Conservation (phyloP, 768 basidiomycete genomes). For the Leccinum subtestaceum region DNA sequence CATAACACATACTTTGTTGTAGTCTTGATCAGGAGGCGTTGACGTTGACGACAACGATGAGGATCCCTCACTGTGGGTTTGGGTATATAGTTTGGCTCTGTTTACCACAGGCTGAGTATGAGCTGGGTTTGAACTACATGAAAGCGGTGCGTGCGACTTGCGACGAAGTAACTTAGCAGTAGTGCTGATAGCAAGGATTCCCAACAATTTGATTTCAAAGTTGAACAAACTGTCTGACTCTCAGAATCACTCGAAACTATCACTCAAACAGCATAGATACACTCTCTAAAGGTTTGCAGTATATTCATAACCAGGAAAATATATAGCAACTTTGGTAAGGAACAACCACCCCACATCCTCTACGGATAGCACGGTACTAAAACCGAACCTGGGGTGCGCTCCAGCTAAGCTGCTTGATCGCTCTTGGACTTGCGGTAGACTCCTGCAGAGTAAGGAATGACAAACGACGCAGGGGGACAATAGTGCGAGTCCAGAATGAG, state of each 20-base stretch:
- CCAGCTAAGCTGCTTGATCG: conserved; percentile 26
- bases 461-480: conserved; percentile 33
- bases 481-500: conserved; percentile 38
- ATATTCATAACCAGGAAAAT: background rate
- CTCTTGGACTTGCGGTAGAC: conserved; percentile 37
- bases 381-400: conserved; percentile 21
- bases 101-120: conserved; percentile 20
- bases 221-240: background rate
- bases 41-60: conserved; percentile 29
- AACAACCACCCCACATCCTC: conserved; percentile 24
- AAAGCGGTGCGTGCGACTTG: no score
- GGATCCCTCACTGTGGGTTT: conserved; percentile 1
- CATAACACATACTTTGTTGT: conserved; percentile 29
- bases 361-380: background rate
- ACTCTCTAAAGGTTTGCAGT: background rate
- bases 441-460: conserved; percentile 24
- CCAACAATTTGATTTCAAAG: background rate
- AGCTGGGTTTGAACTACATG: background rate
- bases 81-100: conserved; percentile 26
- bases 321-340: conserved; percentile 36
- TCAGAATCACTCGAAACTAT: background rate
- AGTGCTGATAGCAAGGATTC: background rate
- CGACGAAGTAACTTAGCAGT: background rate
- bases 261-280: background rate
- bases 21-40: conserved; percentile 25